Conservation (phyloP, 108 stramenopile genomes). For the Nitzschia sp. region DNA sequence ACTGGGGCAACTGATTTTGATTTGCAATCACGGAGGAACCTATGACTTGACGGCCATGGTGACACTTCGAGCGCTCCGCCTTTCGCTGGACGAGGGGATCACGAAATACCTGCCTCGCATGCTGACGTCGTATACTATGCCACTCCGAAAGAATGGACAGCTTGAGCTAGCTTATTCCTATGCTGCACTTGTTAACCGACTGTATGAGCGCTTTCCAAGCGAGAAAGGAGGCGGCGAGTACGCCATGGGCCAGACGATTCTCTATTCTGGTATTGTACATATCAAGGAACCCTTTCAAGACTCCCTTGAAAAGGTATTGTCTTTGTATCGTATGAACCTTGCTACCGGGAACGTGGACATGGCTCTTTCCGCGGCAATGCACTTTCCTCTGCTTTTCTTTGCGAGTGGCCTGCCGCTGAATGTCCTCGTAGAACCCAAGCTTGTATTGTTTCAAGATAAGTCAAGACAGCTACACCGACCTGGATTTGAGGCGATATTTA, state of each 20-base stretch:
- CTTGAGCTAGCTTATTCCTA: conserved; percentile 14
- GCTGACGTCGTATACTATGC: neutral
- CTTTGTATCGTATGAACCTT: conserved; percentile 16
- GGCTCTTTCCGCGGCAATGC: conserved; percentile 18
- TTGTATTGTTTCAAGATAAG: conserved; percentile 31
- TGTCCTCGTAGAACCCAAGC: conserved; percentile 24
- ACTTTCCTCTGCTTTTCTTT: conserved; percentile 14
- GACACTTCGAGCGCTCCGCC: conserved; percentile 10
- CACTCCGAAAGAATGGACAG: conserved; percentile 21
- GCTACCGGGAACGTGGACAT: conserved; percentile 21
- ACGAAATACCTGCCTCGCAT: conserved; percentile 17
- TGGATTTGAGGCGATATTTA: conserved; percentile 28
- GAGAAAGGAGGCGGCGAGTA: neutral
- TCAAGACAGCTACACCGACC: neutral
- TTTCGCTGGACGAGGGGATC: conserved; percentile 18
- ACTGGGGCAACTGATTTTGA: neutral
- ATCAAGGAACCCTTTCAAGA: conserved; percentile 22
- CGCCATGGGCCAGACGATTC: conserved; percentile 4
- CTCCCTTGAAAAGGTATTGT: conserved; percentile 13
- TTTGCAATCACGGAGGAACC: conserved; percentile 1
- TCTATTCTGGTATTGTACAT: conserved; percentile 9
- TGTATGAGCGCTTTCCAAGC: conserved; percentile 18
- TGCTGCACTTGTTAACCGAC: neutral
- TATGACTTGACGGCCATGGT: conserved; percentile 10
- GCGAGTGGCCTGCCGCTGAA: conserved; percentile 22